Evolutionary conservation across 768 basidiomycete genomes (phyloP), one percentile per base, ranked within the genome.

Genomic region (Russula emetica): DNA sequence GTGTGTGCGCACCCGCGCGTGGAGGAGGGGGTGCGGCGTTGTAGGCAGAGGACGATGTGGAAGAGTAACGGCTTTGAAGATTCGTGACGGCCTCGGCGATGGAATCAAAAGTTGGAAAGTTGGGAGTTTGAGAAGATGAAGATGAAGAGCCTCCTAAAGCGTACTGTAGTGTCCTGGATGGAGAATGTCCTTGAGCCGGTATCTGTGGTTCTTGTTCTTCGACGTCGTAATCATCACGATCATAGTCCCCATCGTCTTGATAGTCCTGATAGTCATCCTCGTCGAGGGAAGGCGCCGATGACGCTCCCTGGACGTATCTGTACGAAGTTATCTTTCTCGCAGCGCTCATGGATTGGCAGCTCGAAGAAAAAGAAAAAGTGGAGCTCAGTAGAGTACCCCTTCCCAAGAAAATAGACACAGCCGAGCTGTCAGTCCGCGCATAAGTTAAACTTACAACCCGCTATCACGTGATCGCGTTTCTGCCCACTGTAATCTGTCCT

Each of bases 41-140:
- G 16, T 24, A 11, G 8, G 6, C 8, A 36, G 54, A 13, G 28
- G 51, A 36, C 10, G 58, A 20, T 11, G 42, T 9, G 14, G 51
- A 55, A 36, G 64, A 30, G n/a, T 40, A 63, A 30, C 67, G 66
- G n/a, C 18, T 45, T 47, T 68, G 66, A 22, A 68, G 55, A 5
- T 55, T 42, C 36, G 62, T 67, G 50, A 68, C 66, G 10, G 67
- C 67, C 3, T 63, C 57, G 36, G 61, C 28, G 55, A 68, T 68
- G 13, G 58, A 57, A 55, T 63, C 57, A 34, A 68, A 62, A 36
- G 66, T 60, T 16, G 67, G 55, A 38, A 64, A 13, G 18, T n/a
- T 50, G 20, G 65, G 58, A 30, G 14, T 22, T 11, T 16, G 52
- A 7, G 52, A 30, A n/a, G 13, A 32, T 42, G 60, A 64, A 42